Base-by-base conservation (phyloP, 1,284 basidiomycete species). In the Lentinus polychrous region DNA sequence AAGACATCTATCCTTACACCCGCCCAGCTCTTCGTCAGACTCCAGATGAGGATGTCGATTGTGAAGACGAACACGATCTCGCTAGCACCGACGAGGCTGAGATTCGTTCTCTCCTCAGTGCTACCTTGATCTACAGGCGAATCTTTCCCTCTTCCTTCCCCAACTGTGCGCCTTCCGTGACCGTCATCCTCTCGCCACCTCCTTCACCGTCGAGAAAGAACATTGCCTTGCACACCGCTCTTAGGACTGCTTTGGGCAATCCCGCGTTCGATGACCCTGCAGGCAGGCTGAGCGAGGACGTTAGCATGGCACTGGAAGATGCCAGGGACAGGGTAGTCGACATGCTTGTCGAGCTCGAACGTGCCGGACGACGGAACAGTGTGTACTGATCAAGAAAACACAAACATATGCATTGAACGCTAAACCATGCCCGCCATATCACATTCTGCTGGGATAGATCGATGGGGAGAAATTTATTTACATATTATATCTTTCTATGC, bases 311-410 rank as follows among this genome's bases (percentile, higher is more conserved):
- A 22, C 58, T 86, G 49, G 82, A 86, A 58, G 82, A 86, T 50
- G 83, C 83, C 36, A 72, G 79, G 50, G 85, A 87, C 62, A 66
- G 71, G 8, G 81, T 78, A 36, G 81, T 84, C 46, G 84, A 86
- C 62, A 70, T 79, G 71, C 68, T 85, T 44, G 78, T 82, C 22
- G 64, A 61, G 40, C 54, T 61, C 8, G 61, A 65, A 50, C 55
- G 57, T 46, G 57, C 60, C 11, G 49, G 53, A 8, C 48, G 49
- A 36, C 24, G 55, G 33, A 54, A 52, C 27, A 34, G 38, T 10
- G 46, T 44, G 22, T 46, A 41, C 20, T 22, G 22, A 23, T 40
- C 8, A 40, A 27, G 10, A 27, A 27, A 27, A 27, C 27, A 27
- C 27, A n/a, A 27, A 5, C 10, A 27, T 27, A 27, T 27, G 27